Evolutionary conservation across 176 grass and related monocot genomes (phyloP).

Genomic region (Ensete glaucum): DNA sequence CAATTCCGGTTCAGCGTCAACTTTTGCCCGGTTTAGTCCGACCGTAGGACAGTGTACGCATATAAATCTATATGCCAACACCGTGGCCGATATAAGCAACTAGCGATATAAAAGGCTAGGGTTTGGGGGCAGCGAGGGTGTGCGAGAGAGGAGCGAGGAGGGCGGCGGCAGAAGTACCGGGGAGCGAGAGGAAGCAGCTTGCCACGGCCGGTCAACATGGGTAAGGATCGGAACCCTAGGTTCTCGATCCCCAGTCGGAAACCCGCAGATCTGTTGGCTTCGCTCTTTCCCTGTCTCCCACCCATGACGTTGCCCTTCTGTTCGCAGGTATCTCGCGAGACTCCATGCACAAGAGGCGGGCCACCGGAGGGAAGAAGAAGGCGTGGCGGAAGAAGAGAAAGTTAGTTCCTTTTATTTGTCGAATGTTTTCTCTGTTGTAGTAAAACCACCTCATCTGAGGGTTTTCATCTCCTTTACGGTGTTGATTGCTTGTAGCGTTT

Average conservation of each 20-base stretch:
- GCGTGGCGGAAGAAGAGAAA: constrained; percentile 92
- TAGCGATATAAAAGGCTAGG: background rate
- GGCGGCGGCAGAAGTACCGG: background rate
- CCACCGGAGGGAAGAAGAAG: constrained; percentile 76
- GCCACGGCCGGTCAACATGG: constrained; percentile 13
- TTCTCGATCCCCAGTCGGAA: background rate
- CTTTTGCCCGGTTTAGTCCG: background rate
- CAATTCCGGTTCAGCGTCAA: too few species aligned
- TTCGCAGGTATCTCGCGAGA: constrained; percentile 69
- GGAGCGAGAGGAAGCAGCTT: background rate
- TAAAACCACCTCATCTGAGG: background rate
- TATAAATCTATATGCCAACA: background rate
- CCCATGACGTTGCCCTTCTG: constrained; percentile 2
- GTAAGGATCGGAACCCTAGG: constrained; percentile 8
- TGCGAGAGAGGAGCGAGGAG: background rate
- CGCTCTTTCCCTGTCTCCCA: background rate
- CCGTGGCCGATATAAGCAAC: too few species aligned
- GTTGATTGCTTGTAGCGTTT: background rate
- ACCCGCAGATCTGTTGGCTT: background rate
- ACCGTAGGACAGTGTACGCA: background rate
- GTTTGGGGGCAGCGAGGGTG: background rate
- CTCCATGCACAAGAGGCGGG: constrained; percentile 88
- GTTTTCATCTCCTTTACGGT: background rate
- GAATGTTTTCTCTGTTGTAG: background rate
- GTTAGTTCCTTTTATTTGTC: constrained; percentile 16